Evolutionary conservation across 441 rosid species (phyloP).

Genomic region (Erodium trifolium): DNA sequence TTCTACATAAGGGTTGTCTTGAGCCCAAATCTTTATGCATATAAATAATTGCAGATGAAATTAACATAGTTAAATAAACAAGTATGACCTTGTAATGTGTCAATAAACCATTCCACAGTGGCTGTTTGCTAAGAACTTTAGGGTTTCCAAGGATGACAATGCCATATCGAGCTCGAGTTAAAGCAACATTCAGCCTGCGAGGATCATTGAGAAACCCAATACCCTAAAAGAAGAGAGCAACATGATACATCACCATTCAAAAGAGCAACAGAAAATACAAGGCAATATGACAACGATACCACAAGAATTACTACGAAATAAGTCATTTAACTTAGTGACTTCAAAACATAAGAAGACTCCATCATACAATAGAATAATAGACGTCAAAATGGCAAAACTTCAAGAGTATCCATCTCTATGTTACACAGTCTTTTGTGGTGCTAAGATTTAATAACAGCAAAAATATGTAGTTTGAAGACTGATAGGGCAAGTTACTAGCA

Average conservation of each 20-base stretch:
- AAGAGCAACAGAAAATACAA: background rate
- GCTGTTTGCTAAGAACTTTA: conserved; percentile 94
- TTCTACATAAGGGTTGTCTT: too few species aligned
- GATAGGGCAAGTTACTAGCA: too few species aligned
- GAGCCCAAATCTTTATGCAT: too few species aligned
- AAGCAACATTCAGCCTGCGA: conserved; percentile 93
- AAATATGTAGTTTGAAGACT: too few species aligned
- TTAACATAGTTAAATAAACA: background rate
- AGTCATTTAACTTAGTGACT: background rate
- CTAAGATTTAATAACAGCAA: background rate
- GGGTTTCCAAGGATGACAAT: conserved; percentile 97
- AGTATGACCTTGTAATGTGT: conserved; percentile 85
- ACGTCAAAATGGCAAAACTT: background rate
- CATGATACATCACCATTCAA: background rate
- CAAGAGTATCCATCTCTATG: background rate
- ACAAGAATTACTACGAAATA: background rate
- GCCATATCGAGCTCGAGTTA: conserved; percentile 96
- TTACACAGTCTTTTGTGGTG: background rate
- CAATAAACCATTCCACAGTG: conserved; percentile 90
- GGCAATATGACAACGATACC: background rate
- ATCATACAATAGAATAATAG: background rate
- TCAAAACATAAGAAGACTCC: background rate
- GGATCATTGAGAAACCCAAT: conserved; percentile 99
- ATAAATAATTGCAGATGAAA: too few species aligned
- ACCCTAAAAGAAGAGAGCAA: conserved; percentile 47